Evolutionary conservation across 306 rosid species (phyloP), one percentile per base, ranked within the genome.

Genomic region (Gillenia trifoliata): DNA sequence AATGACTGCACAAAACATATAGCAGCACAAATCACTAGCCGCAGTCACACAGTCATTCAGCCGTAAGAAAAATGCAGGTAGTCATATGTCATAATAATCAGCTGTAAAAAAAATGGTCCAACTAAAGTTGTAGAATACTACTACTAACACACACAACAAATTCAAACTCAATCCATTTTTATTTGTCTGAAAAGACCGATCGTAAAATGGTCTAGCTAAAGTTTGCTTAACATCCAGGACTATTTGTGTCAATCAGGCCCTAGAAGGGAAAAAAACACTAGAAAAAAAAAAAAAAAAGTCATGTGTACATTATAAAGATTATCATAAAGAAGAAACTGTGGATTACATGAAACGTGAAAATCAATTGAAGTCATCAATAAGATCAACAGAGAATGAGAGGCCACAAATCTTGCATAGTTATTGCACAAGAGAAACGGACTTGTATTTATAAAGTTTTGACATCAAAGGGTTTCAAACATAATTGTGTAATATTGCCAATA

Each of bases 1-100:
- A 91, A 89, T 52, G 83, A 19, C 94, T 89, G 91, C 92, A 81
- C 52, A 80, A 13, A 79, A n/a, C 63, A 78, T 50, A 68, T 25
- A 77, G 79, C 61, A 59, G 43, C 74, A 63, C 77, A 67, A 72
- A 68, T 77, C 64, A 79, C 61, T 75, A 68, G 81, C 62, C 10
- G 63, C 56, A 34, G 68, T 72, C 70, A 75, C 66, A 84, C 8
- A 71, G 71, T 54, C 41, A 75, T 43, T 11, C 68, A 57, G 64
- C 49, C 2, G 59, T 20, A 75, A 22, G 65, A 38, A 83, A 60
- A 56, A 68, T 62, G 38, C 33, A 30, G 22, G 72, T 36, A 26
- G 71, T 70, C 71, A 74, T 66, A 85, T 71, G 68, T 66, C 66
- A 55, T 45, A 12, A 55, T 10, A 59, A 59, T 17, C 10, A n/a